phyloP scores from a whole-genome alignment of 2,329 filamentous ascomycete genomes.

The Aspergillus fructus region DNA sequence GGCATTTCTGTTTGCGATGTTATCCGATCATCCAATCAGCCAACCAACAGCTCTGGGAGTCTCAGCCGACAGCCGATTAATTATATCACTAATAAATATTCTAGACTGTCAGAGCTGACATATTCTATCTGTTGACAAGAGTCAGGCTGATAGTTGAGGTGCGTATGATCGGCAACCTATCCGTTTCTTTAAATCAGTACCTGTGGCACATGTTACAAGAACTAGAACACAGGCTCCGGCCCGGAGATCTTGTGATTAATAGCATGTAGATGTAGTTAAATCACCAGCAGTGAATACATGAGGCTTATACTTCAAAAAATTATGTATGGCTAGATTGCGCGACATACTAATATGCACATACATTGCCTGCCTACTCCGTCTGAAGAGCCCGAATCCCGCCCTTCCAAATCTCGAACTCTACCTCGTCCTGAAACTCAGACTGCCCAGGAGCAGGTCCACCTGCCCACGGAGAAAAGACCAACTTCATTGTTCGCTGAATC shows the following conservation, averaged over 20 bases:
- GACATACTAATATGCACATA: neutral
- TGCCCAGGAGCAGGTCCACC: conserved; percentile 52
- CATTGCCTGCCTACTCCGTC: neutral
- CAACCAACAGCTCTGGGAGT: neutral
- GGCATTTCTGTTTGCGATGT: conserved; percentile 9
- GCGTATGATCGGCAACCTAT: too few species aligned
- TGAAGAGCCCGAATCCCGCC: conserved; percentile 50
- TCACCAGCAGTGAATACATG: too few species aligned
- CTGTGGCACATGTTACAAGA: too few species aligned
- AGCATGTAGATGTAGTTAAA: too few species aligned
- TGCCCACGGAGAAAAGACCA: conserved; percentile 84
- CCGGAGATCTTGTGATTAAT: too few species aligned
- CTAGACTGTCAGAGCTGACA: neutral
- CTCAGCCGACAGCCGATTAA: neutral
- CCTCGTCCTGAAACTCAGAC: conserved; percentile 36
- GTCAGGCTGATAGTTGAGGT: too few species aligned
- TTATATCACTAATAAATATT: neutral
- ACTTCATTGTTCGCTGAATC: conserved; percentile 74
- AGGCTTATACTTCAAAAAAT: too few species aligned
- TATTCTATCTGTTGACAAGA: too few species aligned
- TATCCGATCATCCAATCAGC: conserved; percentile 7
- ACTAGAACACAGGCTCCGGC: too few species aligned
- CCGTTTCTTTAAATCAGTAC: too few species aligned
- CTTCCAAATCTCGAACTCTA: conserved; percentile 74
- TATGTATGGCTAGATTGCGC: neutral